A percentile compares a stretch with the other conserved stretches of the same genome.
Conservation (phyloP, 257 asterid species). For the Coffea eugenioides region DNA sequence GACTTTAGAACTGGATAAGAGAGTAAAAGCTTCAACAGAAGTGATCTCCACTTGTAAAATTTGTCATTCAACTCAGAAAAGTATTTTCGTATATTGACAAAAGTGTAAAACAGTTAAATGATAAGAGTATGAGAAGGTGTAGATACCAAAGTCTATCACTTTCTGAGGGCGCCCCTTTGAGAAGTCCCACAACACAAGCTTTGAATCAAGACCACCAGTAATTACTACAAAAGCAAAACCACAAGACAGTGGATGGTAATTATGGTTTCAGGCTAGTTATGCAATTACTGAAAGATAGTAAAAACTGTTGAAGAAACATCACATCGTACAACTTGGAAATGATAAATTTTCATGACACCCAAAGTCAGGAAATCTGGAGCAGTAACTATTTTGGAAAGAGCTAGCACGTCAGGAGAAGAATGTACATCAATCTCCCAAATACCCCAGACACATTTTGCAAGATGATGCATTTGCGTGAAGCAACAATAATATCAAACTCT, state of each 20-base stretch:
- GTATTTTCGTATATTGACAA: not conserved
- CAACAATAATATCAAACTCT: not conserved
- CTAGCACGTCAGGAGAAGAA: not conserved
- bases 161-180: conserved; percentile 78
- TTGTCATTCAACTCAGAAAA: not conserved
- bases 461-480: not conserved
- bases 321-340: not conserved
- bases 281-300: not conserved
- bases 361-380: not conserved
- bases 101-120: not conserved
- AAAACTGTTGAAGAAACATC: not conserved
- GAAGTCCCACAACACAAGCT: conserved; percentile 90
- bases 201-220: conserved; percentile 95
- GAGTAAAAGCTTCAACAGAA: not conserved
- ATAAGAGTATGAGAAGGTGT: conserved; percentile 15
- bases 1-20: not conserved
- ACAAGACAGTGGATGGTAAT: conserved; percentile 3
- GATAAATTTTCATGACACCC: not conserved
- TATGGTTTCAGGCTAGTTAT: not conserved
- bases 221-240: conserved; percentile 48
- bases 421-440: not conserved
- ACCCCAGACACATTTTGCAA: not conserved
- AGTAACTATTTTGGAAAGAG: not conserved
- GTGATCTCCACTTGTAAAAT: not conserved
- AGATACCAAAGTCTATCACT: conserved; percentile 76